phyloP scores from a whole-genome alignment of 192 early-diverging fungal genomes.

The Entomortierella chlamydospora region DNA sequence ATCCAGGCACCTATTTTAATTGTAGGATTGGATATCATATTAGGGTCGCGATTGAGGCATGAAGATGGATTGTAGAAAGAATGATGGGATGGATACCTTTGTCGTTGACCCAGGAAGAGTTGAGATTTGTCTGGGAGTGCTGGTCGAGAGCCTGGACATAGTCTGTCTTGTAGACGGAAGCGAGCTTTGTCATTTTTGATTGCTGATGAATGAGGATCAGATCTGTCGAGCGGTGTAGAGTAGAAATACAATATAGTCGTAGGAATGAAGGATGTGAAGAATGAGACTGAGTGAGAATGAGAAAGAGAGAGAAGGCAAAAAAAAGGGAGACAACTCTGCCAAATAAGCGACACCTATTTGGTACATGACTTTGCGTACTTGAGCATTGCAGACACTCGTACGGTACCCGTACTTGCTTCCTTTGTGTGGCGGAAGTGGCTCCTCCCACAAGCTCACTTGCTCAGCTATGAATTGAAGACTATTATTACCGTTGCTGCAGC shows the following conservation, averaged over 20 bases:
- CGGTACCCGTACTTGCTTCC: too few relatives aligned
- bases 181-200: slow-evolving; percentile 43
- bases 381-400: too few relatives aligned
- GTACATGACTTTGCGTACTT: too few relatives aligned
- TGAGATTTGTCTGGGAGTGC: slow-evolving; percentile 69
- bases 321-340: not conserved
- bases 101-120: slow-evolving; percentile 72
- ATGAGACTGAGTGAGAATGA: not conserved
- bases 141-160: slow-evolving; percentile 63
- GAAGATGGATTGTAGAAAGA: not conserved
- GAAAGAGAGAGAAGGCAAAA: not conserved
- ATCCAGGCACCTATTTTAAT: slow-evolving; percentile 87
- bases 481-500: too few relatives aligned
- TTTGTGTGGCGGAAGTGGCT: too few relatives aligned
- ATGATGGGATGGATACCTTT: slow-evolving; percentile 55
- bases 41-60: too few relatives aligned
- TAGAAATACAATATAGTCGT: not conserved
- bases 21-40: too few relatives aligned
- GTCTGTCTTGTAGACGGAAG: slow-evolving; percentile 52
- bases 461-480: too few relatives aligned
- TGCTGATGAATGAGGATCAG: not conserved
- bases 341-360: too few relatives aligned
- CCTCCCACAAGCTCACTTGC: too few relatives aligned
- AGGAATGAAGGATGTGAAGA: not conserved
- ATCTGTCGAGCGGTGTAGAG: not conserved